Evolutionary conservation across 192 early-diverging fungal species (phyloP).

Genomic region (Chytriomyces sp.): DNA sequence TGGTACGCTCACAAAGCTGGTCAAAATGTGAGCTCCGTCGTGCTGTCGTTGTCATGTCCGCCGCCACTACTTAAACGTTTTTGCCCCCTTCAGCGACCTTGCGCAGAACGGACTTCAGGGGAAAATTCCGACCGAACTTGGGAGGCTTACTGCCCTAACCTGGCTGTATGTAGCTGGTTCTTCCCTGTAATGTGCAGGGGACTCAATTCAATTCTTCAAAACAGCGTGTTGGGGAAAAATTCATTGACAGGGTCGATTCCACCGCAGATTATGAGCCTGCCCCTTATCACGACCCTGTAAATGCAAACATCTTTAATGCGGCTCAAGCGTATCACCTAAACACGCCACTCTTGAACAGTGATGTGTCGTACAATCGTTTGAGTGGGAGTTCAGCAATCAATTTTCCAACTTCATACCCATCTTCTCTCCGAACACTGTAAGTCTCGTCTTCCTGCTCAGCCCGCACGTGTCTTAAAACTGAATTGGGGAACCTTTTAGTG

Average conservation of each 20-base stretch:
- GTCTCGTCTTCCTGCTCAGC: background rate
- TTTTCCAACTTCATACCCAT: background rate
- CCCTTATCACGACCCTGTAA: no score
- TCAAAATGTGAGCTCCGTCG: background rate
- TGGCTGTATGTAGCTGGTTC: background rate
- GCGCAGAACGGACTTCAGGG: background rate
- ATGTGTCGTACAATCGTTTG: background rate
- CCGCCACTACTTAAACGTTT: background rate
- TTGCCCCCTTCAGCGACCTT: background rate
- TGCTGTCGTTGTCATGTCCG: background rate
- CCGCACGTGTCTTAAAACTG: background rate
- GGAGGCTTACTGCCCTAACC: background rate
- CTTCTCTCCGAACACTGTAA: background rate
- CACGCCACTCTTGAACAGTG: background rate
- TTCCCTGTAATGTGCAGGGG: background rate
- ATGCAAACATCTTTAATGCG: no score
- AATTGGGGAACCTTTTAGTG: background rate
- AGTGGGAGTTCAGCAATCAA: background rate
- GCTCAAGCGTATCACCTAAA: no score
- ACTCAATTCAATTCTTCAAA: no score
- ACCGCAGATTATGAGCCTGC: no score
- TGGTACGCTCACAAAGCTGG: background rate
- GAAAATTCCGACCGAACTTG: background rate
- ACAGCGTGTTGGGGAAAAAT: no score
- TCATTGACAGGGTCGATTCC: no score